A percentile compares a stretch with the other conserved stretches of the same genome.
These are phyloP conservation scores for Cercospora sesami DNA, from an alignment of 2,329 filamentous ascomycete genomes.

Conservation along the genomic window DNA sequence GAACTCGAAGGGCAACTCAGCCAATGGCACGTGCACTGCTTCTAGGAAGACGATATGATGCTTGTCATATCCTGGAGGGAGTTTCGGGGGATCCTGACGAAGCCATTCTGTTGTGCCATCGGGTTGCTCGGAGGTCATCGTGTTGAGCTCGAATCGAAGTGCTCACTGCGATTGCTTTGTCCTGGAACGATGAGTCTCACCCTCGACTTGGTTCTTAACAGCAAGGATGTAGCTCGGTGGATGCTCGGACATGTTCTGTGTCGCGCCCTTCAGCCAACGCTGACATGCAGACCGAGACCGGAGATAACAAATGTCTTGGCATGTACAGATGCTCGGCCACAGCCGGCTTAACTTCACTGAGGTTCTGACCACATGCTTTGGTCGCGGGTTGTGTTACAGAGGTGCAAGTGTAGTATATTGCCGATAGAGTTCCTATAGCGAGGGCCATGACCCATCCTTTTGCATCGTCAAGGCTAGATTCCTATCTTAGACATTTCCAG, in stretches of 20 bases:
- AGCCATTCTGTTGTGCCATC: constrained; percentile 13
- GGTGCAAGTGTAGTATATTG: not conserved
- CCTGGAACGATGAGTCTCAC: not conserved
- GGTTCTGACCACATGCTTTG: not conserved
- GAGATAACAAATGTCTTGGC: not conserved
- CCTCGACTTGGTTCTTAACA: not conserved
- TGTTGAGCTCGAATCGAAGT: not conserved
- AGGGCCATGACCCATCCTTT: not conserved
- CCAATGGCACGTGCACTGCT: constrained; percentile 25
- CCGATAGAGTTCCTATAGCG: not conserved
- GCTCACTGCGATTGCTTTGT: not conserved
- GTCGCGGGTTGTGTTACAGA: not conserved
- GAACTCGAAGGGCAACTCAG: constrained; percentile 21
- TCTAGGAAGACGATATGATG: constrained; percentile 30
- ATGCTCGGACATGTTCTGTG: not conserved
- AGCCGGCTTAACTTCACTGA: not conserved
- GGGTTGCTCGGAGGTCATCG: not conserved
- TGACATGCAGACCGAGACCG: not conserved
- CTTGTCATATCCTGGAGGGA: constrained; percentile 25
- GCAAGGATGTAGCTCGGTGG: not conserved
- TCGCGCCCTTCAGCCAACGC: not conserved
- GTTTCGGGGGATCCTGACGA: constrained; percentile 19
- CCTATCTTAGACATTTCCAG: not conserved
- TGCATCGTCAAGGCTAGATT: not conserved
- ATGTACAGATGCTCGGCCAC: not conserved